Conservation (phyloP, 306 rosid genomes). For the Vicia sativa region DNA sequence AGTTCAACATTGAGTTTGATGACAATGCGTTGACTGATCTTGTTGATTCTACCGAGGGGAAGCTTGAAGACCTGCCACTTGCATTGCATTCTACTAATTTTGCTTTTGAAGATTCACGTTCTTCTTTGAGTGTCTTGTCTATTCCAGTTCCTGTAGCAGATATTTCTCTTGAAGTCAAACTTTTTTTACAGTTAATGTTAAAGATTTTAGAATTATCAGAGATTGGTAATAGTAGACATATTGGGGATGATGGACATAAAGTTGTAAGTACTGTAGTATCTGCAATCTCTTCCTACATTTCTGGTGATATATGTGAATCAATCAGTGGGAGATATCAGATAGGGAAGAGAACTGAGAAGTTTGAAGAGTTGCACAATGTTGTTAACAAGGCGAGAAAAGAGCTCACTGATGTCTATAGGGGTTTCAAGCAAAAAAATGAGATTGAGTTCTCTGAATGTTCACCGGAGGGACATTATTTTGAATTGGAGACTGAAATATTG, state of each 20-base stretch:
- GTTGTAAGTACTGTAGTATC: constrained; percentile 69
- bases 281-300: constrained; percentile 68
- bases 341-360: constrained; percentile 49
- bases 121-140: constrained; percentile 63
- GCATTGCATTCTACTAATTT: constrained; percentile 69
- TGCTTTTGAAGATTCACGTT: constrained; percentile 62
- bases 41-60: constrained; percentile 82
- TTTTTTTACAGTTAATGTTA: constrained; percentile 67
- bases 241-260: constrained; percentile 64
- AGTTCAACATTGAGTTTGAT: constrained; percentile 88
- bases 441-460: constrained; percentile 50
- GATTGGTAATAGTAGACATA: constrained; percentile 59
- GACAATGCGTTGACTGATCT: constrained; percentile 86
- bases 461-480: constrained; percentile 47
- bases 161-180: constrained; percentile 70
- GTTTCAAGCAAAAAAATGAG: constrained; percentile 44
- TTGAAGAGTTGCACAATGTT: constrained; percentile 56
- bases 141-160: constrained; percentile 67
- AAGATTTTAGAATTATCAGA: constrained; percentile 68
- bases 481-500: constrained; percentile 57
- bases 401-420: constrained; percentile 66
- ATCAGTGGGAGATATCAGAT: constrained; percentile 44
- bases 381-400: constrained; percentile 64
- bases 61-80: constrained; percentile 87
- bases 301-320: constrained; percentile 53